Conservation (phyloP, 2,329 filamentous ascomycete genomes). For the Alternaria tenuissima region DNA sequence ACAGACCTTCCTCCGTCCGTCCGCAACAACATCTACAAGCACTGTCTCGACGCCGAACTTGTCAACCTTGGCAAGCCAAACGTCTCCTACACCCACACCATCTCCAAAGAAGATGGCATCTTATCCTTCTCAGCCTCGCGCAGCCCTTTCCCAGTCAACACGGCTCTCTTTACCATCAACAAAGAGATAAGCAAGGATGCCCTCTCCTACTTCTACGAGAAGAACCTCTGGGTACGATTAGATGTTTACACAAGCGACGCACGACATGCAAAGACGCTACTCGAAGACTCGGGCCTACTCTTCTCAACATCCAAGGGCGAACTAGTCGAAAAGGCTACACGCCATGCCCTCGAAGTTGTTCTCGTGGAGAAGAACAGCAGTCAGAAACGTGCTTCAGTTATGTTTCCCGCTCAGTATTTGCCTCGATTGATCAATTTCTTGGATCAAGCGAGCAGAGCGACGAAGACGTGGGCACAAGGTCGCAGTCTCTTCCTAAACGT, state of each 20-base stretch:
- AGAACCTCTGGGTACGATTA: slow-evolving; percentile 43
- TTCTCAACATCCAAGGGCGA: slow-evolving; percentile 29
- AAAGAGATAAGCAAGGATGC: slow-evolving; percentile 36
- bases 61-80: slow-evolving; percentile 39
- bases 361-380: slow-evolving; percentile 41
- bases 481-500: slow-evolving; percentile 36
- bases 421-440: slow-evolving; percentile 48
- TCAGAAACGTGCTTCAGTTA: slow-evolving; percentile 36
- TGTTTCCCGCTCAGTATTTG: slow-evolving; percentile 48
- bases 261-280: slow-evolving; percentile 42
- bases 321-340: slow-evolving; percentile 15
- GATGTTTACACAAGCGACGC: slow-evolving; percentile 38
- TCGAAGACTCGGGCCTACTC: slow-evolving; percentile 43
- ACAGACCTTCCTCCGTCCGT: slow-evolving; percentile 38
- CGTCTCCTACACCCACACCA: slow-evolving; percentile 42
- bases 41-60: slow-evolving; percentile 46
- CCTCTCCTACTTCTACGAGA: slow-evolving; percentile 40
- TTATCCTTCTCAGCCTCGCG: slow-evolving; percentile 42
- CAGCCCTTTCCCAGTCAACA: slow-evolving; percentile 35
- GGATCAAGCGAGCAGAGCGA: slow-evolving; percentile 33
- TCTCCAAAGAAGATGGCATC: slow-evolving; percentile 26
- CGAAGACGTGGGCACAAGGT: slow-evolving; percentile 29
- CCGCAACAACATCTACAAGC: slow-evolving; percentile 45
- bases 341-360: slow-evolving; percentile 40
- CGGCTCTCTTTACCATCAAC: slow-evolving; percentile 38